Conservation (phyloP, 306 rosid species). For the Quercus parvula region DNA sequence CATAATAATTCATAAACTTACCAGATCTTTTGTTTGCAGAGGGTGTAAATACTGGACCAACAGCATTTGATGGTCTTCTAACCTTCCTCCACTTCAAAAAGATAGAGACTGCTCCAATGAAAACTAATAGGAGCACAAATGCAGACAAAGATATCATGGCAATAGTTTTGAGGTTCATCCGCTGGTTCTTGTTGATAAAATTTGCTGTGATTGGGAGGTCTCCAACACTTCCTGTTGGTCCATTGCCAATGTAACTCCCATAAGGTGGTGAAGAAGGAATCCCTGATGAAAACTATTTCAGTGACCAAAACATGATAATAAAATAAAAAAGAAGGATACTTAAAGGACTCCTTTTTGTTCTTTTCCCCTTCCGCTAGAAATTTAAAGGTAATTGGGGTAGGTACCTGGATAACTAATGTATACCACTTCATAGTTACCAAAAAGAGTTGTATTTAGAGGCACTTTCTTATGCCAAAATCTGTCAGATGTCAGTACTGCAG, state of each 20-base stretch:
- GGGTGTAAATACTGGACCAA: constrained; percentile 51
- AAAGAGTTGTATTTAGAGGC: constrained; percentile 65
- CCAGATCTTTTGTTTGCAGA: constrained; percentile 80
- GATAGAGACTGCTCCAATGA: constrained; percentile 57
- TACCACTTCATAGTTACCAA: constrained; percentile 66
- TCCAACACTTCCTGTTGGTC: constrained; percentile 43
- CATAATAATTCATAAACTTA: constrained; percentile 28
- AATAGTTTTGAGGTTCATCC: constrained; percentile 56
- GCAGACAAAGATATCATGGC: constrained; percentile 68
- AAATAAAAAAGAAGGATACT: constrained; percentile 14
- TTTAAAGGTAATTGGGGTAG: constrained; percentile 15
- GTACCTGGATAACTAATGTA: constrained; percentile 77
- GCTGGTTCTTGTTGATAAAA: constrained; percentile 47
- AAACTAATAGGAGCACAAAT: constrained; percentile 61
- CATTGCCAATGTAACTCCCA: constrained; percentile 40
- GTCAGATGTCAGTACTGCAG: constrained; percentile 60
- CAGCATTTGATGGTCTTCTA: constrained; percentile 64
- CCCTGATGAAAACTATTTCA: constrained; percentile 53
- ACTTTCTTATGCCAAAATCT: constrained; percentile 76
- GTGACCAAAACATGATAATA: constrained; percentile 30
- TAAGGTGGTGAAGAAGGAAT: constrained; percentile 59
- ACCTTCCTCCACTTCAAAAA: constrained; percentile 65
- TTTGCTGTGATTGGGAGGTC: constrained; percentile 62
- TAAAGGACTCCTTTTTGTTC: neutral
- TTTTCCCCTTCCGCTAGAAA: neutral